Evolutionary conservation across 2,329 filamentous ascomycete species (phyloP), one percentile per base, ranked within the genome.

Genomic region (Tympanopsis confertula): DNA sequence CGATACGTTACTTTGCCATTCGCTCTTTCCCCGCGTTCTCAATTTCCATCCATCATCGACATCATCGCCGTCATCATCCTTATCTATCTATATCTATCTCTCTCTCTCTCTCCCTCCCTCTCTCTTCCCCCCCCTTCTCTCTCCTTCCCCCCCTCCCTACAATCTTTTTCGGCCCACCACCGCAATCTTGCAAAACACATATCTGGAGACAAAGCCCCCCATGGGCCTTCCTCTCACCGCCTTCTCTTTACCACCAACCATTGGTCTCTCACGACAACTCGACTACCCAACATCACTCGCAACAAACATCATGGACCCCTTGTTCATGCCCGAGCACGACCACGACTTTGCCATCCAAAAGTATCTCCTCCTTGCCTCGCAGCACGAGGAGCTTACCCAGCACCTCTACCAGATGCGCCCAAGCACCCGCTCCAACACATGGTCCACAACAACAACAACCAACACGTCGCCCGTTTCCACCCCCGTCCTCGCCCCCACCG

Each of bases 301-400:
- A 26, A n/a, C 22, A 26, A n/a, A 10, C 7, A n/a, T n/a, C 22
- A 26, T 26, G 22, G n/a, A 10, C 7, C 7, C 22, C 7, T 10
- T n/a, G n/a, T 7, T n/a, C 7, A n/a, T n/a, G n/a, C 38, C 44
- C 35, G 41, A 45, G 19, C 58, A 62, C 43, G 57, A 57, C 48
- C 64, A 63, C 44, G 61, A 61, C 45, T 60, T 71, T 28, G 63
- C 66, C 38, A 55, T 75, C 49, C 68, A 71, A 48, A 64, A 71
- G 45, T 75, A 74, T 42, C 58, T 73, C 39, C 51, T 69, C 17
- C 57, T 75, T 5, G 64, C 71, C 39, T 64, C 67, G 43, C 67
- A 73, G 48, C 70, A 74, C 49, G 64, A 74, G 41, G 63, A 66
- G 41, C 61, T 75, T 13, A 60, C 59, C 42, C 59, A 58, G 45